Conservation (phyloP, 148 eudicot genomes). For the Fagopyrum tataricum region DNA sequence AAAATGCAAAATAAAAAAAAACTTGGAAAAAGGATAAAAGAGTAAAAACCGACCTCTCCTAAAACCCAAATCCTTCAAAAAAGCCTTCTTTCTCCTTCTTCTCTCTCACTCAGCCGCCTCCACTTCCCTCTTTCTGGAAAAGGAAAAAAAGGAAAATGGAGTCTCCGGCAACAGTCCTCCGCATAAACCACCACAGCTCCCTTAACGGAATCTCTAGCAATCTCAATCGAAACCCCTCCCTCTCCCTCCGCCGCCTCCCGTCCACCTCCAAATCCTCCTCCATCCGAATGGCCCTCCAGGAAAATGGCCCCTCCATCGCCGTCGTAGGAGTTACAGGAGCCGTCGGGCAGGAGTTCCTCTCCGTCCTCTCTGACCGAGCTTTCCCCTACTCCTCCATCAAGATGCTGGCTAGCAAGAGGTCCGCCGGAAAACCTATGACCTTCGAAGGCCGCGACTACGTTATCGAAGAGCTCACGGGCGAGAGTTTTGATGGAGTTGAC, state of each 20-base stretch:
- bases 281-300: slow-evolving; percentile 45
- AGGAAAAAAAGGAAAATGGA: background rate
- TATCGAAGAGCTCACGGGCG: slow-evolving; percentile 52
- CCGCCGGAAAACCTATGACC: slow-evolving; percentile 54
- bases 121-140: background rate
- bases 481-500: slow-evolving; percentile 67
- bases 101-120: slow-evolving; percentile 4
- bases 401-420: slow-evolving; percentile 80
- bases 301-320: slow-evolving; percentile 64
- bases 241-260: slow-evolving; percentile 11
- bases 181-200: slow-evolving; percentile 1
- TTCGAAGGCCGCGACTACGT: slow-evolving; percentile 46
- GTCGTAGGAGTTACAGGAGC: slow-evolving; percentile 84
- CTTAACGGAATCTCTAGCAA: background rate
- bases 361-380: slow-evolving; percentile 77
- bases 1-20: background rate
- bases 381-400: slow-evolving; percentile 85
- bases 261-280: slow-evolving; percentile 16
- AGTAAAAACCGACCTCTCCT: slow-evolving; percentile 1
- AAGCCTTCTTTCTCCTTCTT: background rate
- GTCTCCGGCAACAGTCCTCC: slow-evolving; percentile 10
- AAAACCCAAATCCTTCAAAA: background rate
- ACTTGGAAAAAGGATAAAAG: background rate
- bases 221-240: slow-evolving; percentile 2
- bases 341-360: slow-evolving; percentile 91